Base-by-base conservation (phyloP, 2,329 filamentous ascomycete genomes). In the Sporothrix variecibatus region DNA sequence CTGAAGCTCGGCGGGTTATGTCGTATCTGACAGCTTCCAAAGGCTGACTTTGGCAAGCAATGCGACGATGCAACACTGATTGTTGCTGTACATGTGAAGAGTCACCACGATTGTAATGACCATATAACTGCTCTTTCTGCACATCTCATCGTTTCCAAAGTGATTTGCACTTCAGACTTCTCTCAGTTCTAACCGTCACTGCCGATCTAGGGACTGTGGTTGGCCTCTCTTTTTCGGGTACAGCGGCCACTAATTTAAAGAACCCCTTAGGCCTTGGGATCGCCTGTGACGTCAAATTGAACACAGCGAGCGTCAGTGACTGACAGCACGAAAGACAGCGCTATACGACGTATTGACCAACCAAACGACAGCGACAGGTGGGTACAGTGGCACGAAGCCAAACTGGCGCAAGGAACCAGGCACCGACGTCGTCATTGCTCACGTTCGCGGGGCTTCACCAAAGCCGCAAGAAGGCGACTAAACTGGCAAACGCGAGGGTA, bases 271-370 rank as follows among this genome's bases (percentile, higher is more conserved):
- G 12, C 15, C 28, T 17, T 43, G 28, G 15, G 56, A 34, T 60
- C 34, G 38, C 40, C 43, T 68, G 64, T 68, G 64, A 68, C 64
- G 64, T 68, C 64, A 68, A 68, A 68, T 58, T 31, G 11, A 28
- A 28, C 23, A 15, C 23, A 5, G 23, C 23, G 12, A 28, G 26
- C 12, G 0, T 31, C 9, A 31, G 56, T 28, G 56, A 34, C 56
- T 11, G 53, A 31, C 53, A 31, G 53, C 53, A 6, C 51, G n/a
- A n/a, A n/a, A n/a, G n/a, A n/a, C n/a, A n/a, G n/a, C n/a, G n/a
- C n/a, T n/a, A n/a, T n/a, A n/a, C n/a, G n/a, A n/a, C n/a, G n/a
- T 56, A 49, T 15, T 1, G 4, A 20, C 46, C 12, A 49, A 49
- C 20, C 46, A 49, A 40, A 62, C 28, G 38, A 65, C 34, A 34